Evolutionary conservation across 495 filamentous ascomycete species (phyloP), one percentile per base, ranked within the genome.

Genomic region (Lepraria neglecta): DNA sequence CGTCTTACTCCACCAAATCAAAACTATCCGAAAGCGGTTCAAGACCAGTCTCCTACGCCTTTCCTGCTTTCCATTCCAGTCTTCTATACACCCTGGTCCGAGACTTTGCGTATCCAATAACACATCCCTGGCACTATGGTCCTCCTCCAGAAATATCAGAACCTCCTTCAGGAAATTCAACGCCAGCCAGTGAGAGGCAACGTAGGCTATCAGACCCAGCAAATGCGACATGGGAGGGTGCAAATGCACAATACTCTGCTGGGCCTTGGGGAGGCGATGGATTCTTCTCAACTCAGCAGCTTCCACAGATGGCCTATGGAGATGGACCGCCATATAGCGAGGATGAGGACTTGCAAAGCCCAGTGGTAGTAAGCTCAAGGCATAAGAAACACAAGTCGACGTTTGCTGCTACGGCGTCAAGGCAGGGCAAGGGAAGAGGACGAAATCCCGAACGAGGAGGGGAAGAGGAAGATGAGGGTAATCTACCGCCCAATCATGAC

Each of bases 251-350:
- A 6, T 83, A 80, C 80, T 76, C 79, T 15, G 73, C 76, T 4
- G 76, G 73, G 9, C 74, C 75, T 6, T 80, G 80, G 77, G 75
- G 72, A 47, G 74, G 70, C 10, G 77, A 80, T 38, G 71, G 69
- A 60, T 70, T 69, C 61, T 70, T 75, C 61, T 71, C 72, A n/a
- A 70, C 74, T 46, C 68, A 86, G 79, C 85, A 92, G 66, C 75
- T 95, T 31, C 87, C 94, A 14, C 84, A 88, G 17, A 92, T 95
- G 70, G 85, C 90, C 17, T 95, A 96, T 70, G 86, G 80, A 14
- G 92, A 95, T 72, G 94, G 92, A 3, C 92, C 92, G 6, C 92
- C 92, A n/a, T 97, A 89, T 78, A 95, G 89, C 72, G 92, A 97
- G 73, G 92, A 97, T 72, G 92, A 96, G 68, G 92, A 97, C 73